Conservation (phyloP, 2,329 filamentous ascomycete genomes). For the Mycosphaerella sp. region DNA sequence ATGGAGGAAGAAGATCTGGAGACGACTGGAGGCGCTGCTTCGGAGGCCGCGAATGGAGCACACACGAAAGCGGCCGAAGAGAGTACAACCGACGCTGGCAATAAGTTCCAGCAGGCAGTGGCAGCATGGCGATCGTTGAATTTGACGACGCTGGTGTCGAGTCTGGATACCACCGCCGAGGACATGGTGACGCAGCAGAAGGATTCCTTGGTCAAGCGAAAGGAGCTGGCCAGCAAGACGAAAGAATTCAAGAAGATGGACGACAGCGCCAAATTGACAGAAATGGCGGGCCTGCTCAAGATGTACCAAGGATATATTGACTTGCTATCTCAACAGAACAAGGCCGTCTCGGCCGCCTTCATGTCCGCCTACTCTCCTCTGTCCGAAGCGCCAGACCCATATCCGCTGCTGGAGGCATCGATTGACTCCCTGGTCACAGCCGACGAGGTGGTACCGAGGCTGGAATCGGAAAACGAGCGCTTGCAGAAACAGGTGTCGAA, state of each 20-base stretch:
- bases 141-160: conserved; percentile 73
- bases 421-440: conserved; percentile 89
- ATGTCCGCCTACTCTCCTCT: conserved; percentile 87
- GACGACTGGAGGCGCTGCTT: conserved; percentile 2
- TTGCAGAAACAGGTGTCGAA: conserved; percentile 72
- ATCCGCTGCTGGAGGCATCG: conserved; percentile 90
- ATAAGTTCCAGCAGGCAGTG: conserved; percentile 96
- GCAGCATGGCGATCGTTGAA: conserved; percentile 94
- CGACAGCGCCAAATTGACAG: conserved; percentile 74
- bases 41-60: conserved; percentile 2
- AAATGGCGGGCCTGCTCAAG: conserved; percentile 79
- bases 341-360: conserved; percentile 87
- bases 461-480: conserved; percentile 81
- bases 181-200: conserved; percentile 90
- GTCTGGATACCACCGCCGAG: conserved; percentile 86
- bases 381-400: conserved; percentile 93
- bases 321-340: conserved; percentile 90
- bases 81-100: conserved; percentile 52
- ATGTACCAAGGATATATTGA: conserved; percentile 98
- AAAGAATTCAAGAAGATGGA: conserved; percentile 96
- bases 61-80: conserved; percentile 6
- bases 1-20: conserved; percentile 8
- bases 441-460: conserved; percentile 84
- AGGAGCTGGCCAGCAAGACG: conserved; percentile 97
- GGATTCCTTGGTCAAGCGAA: conserved; percentile 91